Evolutionary conservation across 176 grass and related monocot species (phyloP), one percentile per base, ranked within the genome.

Genomic region (Zea mays): DNA sequence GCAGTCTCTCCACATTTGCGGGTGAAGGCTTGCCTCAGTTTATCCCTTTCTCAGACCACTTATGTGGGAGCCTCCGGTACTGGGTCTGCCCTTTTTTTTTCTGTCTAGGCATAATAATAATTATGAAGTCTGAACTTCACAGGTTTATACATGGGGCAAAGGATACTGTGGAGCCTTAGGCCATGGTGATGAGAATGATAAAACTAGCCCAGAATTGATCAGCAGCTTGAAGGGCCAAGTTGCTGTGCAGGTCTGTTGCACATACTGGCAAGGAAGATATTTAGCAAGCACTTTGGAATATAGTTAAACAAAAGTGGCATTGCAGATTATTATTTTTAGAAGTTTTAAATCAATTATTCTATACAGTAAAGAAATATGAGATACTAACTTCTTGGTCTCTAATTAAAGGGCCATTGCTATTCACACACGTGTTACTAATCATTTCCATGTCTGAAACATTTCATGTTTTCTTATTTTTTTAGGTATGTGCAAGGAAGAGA

Each of bases 91-190:
- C 27, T 27, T 27, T 27, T 27, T 27, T 27, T 27, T 27, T 27
- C 27, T 27, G 27, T 65, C 55, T 41, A 43, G 66, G 65, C 34
- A 70, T 37, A 63, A 66, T 82, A 74, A 27, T 27, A 75, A 11
- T 11, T 77, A 7, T 68, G 68, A 79, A 73, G 27, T 75, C 14
- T 70, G 71, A 81, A 75, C 40, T 83, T 81, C 85, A 14, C 83
- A 99, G 96, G 92, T 93, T 79, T 99, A 99, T 84, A 99, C 96
- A 65, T 99, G 96, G 96, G 96, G 96, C 52, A 87, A 86, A 89
- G 96, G 96, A 55, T 99, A 99, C 80, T 99, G 96, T 87, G 96
- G 96, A 69, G 96, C 96, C 70, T 73, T 99, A 59, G 96, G 96
- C 38, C 96, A 99, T 79, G 96, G 96, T 69, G 96, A 99, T 71